phyloP scores from a whole-genome alignment of 352 stramenopile genomes.

The Globisporangium uncinulatum region DNA sequence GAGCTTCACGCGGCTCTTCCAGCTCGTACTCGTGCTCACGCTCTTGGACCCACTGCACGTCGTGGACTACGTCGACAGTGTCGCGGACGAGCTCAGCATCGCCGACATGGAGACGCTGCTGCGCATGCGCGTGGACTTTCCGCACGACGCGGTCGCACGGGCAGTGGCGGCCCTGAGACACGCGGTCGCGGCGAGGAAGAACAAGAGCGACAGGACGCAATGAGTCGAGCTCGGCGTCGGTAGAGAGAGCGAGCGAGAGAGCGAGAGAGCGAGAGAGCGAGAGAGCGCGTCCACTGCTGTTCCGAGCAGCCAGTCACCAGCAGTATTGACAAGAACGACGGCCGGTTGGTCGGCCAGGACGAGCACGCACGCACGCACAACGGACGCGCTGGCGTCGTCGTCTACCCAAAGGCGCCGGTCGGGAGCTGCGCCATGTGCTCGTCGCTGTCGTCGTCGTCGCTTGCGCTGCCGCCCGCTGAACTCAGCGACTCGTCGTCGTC shows the following conservation, averaged over 20 bases:
- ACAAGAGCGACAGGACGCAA: background rate
- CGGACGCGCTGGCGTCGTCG: background rate
- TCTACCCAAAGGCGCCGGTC: constrained; percentile 50
- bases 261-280: background rate
- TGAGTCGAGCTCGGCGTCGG: background rate
- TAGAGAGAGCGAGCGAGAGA: background rate
- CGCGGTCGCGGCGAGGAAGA: constrained; percentile 1
- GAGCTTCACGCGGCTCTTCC: constrained; percentile 71
- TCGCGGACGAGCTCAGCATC: constrained; percentile 38
- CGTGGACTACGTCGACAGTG: constrained; percentile 52
- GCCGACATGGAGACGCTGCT: constrained; percentile 52
- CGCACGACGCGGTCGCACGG: constrained; percentile 34
- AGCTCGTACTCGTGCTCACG: constrained; percentile 77
- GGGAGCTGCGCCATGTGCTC: constrained; percentile 57
- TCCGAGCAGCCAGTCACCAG: background rate
- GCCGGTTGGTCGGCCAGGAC: no score
- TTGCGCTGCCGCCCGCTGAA: constrained; percentile 29
- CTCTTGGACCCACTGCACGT: constrained; percentile 71
- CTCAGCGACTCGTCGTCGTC: constrained; percentile 32
- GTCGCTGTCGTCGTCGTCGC: constrained; percentile 51
- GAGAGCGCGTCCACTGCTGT: background rate
- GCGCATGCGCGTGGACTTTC: constrained; percentile 70
- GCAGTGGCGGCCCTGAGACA: constrained; percentile 27
- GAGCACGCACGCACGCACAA: no score
- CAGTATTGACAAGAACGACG: background rate